Percentiles rank a stretch among this genome's conserved stretches.
Conservation (phyloP, 2,329 filamentous ascomycete species). For the Claviceps capensis region DNA sequence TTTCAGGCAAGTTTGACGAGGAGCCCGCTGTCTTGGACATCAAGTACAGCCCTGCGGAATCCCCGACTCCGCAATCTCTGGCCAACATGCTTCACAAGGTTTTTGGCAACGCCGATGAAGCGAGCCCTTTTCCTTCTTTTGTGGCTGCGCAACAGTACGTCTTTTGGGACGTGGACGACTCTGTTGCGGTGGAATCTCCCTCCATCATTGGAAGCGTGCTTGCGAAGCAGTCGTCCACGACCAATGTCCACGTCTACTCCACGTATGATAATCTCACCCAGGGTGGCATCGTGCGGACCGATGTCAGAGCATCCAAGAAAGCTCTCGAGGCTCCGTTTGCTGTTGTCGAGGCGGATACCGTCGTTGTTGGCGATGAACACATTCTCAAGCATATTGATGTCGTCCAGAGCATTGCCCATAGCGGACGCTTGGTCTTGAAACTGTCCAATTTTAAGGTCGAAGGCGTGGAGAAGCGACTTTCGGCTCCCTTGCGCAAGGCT, state of each 20-base stretch:
- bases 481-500: conserved; percentile 54
- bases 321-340: conserved; percentile 75
- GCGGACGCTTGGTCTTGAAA: conserved; percentile 61
- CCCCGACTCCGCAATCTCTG: conserved; percentile 41
- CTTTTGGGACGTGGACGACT: conserved; percentile 85
- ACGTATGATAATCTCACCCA: conserved; percentile 50
- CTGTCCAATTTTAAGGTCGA: conserved; percentile 73
- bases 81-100: conserved; percentile 36
- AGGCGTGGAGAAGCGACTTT: conserved; percentile 77
- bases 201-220: conserved; percentile 41
- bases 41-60: conserved; percentile 68
- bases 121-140: conserved; percentile 26
- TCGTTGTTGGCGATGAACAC: conserved; percentile 65
- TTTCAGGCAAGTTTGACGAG: conserved; percentile 53
- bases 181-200: conserved; percentile 51
- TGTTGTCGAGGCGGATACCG: conserved; percentile 64
- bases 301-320: conserved; percentile 72
- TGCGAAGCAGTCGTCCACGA: conserved; percentile 61
- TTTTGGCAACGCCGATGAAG: conserved; percentile 39
- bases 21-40: conserved; percentile 60
- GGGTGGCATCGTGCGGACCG: conserved; percentile 72
- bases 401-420: conserved; percentile 52
- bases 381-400: conserved; percentile 69
- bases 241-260: conserved; percentile 47
- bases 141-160: conserved; percentile 66